Evolutionary conservation across 1,284 basidiomycete genomes (phyloP).

Genomic region (Dichomitus squalens): DNA sequence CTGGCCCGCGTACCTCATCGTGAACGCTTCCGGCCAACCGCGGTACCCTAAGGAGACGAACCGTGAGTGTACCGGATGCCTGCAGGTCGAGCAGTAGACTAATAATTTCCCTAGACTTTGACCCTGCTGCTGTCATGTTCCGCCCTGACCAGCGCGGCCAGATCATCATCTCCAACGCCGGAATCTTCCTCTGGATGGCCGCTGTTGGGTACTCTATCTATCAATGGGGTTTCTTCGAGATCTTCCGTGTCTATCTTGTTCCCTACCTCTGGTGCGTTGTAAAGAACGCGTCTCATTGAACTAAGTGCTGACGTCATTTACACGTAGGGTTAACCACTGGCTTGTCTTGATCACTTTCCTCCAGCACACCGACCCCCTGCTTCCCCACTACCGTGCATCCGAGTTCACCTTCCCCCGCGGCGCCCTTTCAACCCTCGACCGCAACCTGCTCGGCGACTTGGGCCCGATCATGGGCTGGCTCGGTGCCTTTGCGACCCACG

Average conservation of each 20-base stretch:
- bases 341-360: constrained; percentile 92
- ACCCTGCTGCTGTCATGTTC: constrained; percentile 83
- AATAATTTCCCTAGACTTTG: constrained; percentile 65
- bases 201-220: constrained; percentile 64
- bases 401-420: constrained; percentile 96
- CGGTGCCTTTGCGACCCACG: constrained; percentile 79
- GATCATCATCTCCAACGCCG: constrained; percentile 86
- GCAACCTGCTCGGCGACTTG: constrained; percentile 81
- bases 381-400: constrained; percentile 92
- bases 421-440: constrained; percentile 92
- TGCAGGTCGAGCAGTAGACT: not conserved
- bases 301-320: not conserved
- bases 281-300: not conserved
- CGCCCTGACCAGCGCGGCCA: constrained; percentile 80
- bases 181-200: constrained; percentile 74
- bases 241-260: constrained; percentile 82
- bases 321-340: constrained; percentile 75
- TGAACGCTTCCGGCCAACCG: constrained; percentile 88
- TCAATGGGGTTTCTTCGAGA: constrained; percentile 72
- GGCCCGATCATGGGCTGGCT: constrained; percentile 77
- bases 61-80: constrained; percentile 52
- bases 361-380: constrained; percentile 94
- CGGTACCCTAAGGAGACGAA: constrained; percentile 85
- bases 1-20: constrained; percentile 87
- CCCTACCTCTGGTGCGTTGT: constrained; percentile 83